Evolutionary conservation across 2,329 filamentous ascomycete species (phyloP), one percentile per base, ranked within the genome.

Genomic region (Kalmusia sp.): DNA sequence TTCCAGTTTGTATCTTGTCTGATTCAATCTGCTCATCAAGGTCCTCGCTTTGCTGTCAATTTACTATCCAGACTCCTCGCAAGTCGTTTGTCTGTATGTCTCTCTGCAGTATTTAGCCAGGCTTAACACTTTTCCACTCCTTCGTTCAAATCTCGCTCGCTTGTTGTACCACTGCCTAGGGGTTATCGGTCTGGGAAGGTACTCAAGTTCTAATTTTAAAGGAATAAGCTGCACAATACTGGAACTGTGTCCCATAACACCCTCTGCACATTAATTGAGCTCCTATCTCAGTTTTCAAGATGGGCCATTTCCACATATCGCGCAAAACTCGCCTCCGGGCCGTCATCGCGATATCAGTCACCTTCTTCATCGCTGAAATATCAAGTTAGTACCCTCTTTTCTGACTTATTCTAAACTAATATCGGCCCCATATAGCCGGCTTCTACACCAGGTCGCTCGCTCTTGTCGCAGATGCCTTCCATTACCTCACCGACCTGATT

Each of bases 391-490:
- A 11, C 22, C 24, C 12, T 37, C 8, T 46, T 24, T 3, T 22
- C 8, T 8, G 9, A 21, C 51, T 44, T 24, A 22, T 37, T 17
- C 8, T 9, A 22, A 25, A 33, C 35, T 24, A n/a, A 21, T 39
- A 38, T 55, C 47, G n/a, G 48, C 28, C 14, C 6, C 30, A 5
- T 31, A 17, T 15, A 84, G 84, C 88, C 54, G 87, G 87, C 2
- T 88, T 90, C 63, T 86, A 85, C 55, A 92, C 90, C 1, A 80
- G 80, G 47, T 92, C 89, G 0, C 78, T 93, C 9, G 88, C 88
- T 1, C 78, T 93, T 2, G 78, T 92, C 22, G 89, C 90, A 24
- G 90, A 93, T 78, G 88, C 90, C 1, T 92, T 92, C 62, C 90
- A 92, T 69, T 91, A 91, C 67, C 71, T 92, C 55, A 91, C 88